Conservation (phyloP, 106 monocot species). For the Phalaenopsis aphrodite region DNA sequence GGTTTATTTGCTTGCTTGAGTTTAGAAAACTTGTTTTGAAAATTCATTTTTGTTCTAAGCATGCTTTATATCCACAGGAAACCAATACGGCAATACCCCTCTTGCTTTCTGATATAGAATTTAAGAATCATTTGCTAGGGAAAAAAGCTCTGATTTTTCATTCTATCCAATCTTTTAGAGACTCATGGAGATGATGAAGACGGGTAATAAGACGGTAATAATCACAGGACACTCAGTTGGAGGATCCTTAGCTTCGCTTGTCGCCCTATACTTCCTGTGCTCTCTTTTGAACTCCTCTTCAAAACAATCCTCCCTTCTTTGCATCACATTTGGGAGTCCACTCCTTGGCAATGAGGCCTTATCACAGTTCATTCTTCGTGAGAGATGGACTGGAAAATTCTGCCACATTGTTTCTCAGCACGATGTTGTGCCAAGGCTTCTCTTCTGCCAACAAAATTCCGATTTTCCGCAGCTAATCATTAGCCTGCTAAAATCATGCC, state of each 20-base stretch:
- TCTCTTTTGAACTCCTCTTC: constrained; percentile 16
- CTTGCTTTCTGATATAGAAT: too few relatives aligned
- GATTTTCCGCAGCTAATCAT: constrained; percentile 13
- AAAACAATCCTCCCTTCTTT: constrained; percentile 22
- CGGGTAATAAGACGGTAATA: constrained; percentile 29
- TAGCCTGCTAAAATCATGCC: constrained; percentile 16
- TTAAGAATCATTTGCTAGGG: too few relatives aligned
- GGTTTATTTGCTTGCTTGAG: background rate
- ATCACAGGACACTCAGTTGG: constrained; percentile 44
- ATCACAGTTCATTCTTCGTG: constrained; percentile 31
- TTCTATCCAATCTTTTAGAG: background rate
- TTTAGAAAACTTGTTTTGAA: background rate
- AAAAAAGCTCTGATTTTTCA: background rate
- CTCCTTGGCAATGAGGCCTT: constrained; percentile 39
- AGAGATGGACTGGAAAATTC: constrained; percentile 41
- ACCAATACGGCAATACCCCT: too few relatives aligned
- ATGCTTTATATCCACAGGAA: background rate
- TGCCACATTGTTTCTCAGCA: constrained; percentile 43
- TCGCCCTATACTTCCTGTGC: constrained; percentile 39
- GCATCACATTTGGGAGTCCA: constrained; percentile 50
- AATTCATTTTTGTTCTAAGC: too few relatives aligned
- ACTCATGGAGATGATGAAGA: constrained; percentile 24
- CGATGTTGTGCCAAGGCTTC: constrained; percentile 48
- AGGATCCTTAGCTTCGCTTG: constrained; percentile 42
- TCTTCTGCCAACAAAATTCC: constrained; percentile 37